Evolutionary conservation across 106 monocot genomes (phyloP).

Genomic region (Platanthera guangdongensis): DNA sequence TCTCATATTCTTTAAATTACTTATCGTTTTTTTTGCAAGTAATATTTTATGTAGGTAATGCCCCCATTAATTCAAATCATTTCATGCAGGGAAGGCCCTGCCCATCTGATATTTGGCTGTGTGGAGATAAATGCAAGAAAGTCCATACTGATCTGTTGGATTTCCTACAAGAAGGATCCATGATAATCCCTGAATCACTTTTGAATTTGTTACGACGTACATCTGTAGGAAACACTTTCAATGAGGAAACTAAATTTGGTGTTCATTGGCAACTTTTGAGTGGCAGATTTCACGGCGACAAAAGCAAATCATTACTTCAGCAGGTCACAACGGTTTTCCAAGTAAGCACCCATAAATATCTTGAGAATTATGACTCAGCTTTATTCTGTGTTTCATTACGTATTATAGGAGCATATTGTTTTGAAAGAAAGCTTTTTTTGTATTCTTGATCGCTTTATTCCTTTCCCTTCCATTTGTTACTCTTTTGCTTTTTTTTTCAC

Average conservation of each 20-base stretch:
- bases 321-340: not conserved
- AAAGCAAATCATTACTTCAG: conserved; percentile 2
- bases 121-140: not conserved
- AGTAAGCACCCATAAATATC: not conserved
- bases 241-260: not conserved
- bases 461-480: not conserved
- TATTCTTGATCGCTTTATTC: not conserved
- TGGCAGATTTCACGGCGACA: conserved; percentile 3
- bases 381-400: no score
- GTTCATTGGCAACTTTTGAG: conserved; percentile 7
- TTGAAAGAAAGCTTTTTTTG: not conserved
- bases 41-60: not conserved
- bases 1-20: not conserved
- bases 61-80: not conserved
- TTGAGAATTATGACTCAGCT: no score
- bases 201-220: not conserved
- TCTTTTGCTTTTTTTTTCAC: not conserved
- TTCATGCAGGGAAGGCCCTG: not conserved
- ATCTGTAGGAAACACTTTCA: not conserved
- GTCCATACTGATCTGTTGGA: not conserved
- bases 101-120: not conserved
- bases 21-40: not conserved
- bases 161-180: not conserved
- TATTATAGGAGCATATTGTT: no score
- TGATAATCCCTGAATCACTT: not conserved